Evolutionary conservation across 1,284 basidiomycete species (phyloP), one percentile per base, ranked within the genome.

Genomic region (Trametes sp.): DNA sequence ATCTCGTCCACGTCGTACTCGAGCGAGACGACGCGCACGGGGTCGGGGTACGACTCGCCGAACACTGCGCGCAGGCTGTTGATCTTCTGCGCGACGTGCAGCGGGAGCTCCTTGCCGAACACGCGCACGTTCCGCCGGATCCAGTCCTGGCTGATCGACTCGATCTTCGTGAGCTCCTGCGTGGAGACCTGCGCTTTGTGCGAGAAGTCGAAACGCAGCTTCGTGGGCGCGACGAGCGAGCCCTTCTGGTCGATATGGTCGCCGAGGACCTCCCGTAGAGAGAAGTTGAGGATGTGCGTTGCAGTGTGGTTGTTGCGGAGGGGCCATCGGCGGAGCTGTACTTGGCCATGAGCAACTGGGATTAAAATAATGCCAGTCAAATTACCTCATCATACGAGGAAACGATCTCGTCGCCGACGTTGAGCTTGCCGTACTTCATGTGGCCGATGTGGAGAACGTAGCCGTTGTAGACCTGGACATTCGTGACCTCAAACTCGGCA

Each of bases 201-300:
- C 28, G 94, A 96, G 78, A 99, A 99, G 78, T 99, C 98, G 80
- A 99, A 99, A 26, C 98, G 94, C 33, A 99, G 85, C 78, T 98
- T 98, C 53, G 89, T 89, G 0, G 95, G 94, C 1, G 97, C 95
- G 56, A 99, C 98, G 38, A 99, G 88, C 9, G 98, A 99, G 21
- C 98, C 98, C 76, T 95, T 98, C 77, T 99, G 98, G 77, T 99
- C 96, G 62, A 98, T 92, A 74, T 98, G 96, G 74, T 98, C 95
- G 31, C 97, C 97, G 10, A 98, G 88, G 3, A 95, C 86, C 75
- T 98, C 96, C 33, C 98, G 92, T 5, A 99, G 86, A 59, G 84
- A 87, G 76, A 85, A 99, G 82, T 99, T 99, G 73, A 99, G 92
- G 68, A 99, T 97, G 77, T 99, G 98, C 0, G 98, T 99, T 16